Percentiles rank a stretch among this genome's conserved stretches.
Evolutionary conservation across 2,329 filamentous ascomycete species (phyloP).

Genomic region (Aspergillus brasiliensis): DNA sequence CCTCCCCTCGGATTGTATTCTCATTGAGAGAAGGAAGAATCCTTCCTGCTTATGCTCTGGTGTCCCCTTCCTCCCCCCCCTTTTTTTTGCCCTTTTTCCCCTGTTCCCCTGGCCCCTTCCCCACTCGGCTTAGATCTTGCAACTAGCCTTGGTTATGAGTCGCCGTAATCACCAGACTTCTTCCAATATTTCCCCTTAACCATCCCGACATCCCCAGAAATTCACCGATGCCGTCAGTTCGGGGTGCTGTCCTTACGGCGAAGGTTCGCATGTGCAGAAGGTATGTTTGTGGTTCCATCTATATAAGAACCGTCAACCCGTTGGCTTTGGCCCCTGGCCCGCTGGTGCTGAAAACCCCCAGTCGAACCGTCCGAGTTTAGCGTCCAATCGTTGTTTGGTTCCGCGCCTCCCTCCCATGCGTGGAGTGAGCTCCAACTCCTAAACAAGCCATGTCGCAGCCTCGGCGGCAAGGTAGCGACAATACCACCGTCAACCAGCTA

Average conservation of each 20-base stretch:
- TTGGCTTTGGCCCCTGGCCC: constrained; percentile 16
- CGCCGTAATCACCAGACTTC: not conserved
- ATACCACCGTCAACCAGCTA: constrained; percentile 21
- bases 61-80: constrained; percentile 1
- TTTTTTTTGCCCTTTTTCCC: not conserved
- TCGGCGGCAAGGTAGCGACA: constrained; percentile 33
- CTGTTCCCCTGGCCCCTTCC: not conserved
- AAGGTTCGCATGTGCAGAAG: not conserved
- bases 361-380: constrained; percentile 19
- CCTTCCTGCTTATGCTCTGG: constrained; percentile 2
- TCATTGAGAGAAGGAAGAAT: not conserved
- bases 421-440: constrained; percentile 19
- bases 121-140: not conserved
- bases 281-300: not conserved
- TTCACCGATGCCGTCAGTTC: not conserved
- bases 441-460: constrained; percentile 39
- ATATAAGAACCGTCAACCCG: not conserved
- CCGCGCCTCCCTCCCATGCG: constrained; percentile 16
- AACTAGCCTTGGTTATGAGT: not conserved
- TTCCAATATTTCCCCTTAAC: not conserved
- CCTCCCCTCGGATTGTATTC: not conserved
- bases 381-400: constrained; percentile 17
- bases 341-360: constrained; percentile 11
- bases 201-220: not conserved
- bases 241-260: not conserved